Conservation (phyloP, 495 filamentous ascomycete genomes). For the Platismatia glauca region DNA sequence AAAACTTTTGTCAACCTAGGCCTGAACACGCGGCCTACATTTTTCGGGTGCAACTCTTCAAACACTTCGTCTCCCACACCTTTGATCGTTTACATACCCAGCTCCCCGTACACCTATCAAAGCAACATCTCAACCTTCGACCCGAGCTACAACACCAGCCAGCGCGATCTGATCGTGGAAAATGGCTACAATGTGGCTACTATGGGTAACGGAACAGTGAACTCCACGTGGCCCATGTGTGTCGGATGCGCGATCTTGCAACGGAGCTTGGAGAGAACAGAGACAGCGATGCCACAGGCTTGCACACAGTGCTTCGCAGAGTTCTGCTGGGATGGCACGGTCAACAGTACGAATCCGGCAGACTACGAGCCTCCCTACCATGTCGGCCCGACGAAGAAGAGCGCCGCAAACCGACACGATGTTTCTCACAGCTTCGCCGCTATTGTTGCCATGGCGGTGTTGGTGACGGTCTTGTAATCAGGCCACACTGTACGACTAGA, state of each 20-base stretch:
- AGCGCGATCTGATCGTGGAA: slow-evolving; percentile 67
- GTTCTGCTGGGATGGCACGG: slow-evolving; percentile 85
- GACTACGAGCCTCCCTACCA: slow-evolving; percentile 29
- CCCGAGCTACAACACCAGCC: slow-evolving; percentile 46
- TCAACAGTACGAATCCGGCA: slow-evolving; percentile 34
- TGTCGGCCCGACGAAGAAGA: slow-evolving; percentile 19
- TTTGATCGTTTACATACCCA: slow-evolving; percentile 84
- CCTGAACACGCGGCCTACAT: slow-evolving; percentile 76
- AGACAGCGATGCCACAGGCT: slow-evolving; percentile 50
- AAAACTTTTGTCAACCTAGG: slow-evolving; percentile 83
- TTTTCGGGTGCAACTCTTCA: slow-evolving; percentile 78
- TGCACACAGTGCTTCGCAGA: slow-evolving; percentile 66
- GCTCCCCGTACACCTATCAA: slow-evolving; percentile 62
- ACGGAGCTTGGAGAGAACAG: slow-evolving; percentile 60
- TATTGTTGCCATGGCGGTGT: slow-evolving; percentile 23
- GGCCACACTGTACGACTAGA: neutral
- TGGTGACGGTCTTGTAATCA: neutral
- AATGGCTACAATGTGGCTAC: slow-evolving; percentile 82
- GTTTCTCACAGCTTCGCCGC: slow-evolving; percentile 23
- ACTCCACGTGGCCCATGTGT: slow-evolving; percentile 65
- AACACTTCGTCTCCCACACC: slow-evolving; percentile 55
- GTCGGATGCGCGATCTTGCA: slow-evolving; percentile 84
- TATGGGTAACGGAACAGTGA: slow-evolving; percentile 66
- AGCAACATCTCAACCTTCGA: slow-evolving; percentile 72
- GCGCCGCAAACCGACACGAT: slow-evolving; percentile 14